Conservation (phyloP, 2,329 filamentous ascomycete species). For the Trichoderma koningii region DNA sequence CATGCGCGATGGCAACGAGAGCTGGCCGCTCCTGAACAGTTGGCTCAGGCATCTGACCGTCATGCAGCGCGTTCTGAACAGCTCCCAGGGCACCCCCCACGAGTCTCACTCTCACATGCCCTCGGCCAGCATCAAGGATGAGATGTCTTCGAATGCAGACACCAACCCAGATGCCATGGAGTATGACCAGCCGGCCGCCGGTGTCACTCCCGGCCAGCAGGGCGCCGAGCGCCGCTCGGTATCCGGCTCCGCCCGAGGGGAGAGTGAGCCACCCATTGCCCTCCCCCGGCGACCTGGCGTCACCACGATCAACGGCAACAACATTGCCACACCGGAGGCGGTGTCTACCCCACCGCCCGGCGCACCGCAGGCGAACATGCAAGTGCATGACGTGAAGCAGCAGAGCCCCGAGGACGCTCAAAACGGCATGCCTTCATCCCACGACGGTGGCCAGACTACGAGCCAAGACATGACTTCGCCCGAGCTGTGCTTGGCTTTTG, state of each 20-base stretch:
- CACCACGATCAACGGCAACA: slow-evolving; percentile 57
- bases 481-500: slow-evolving; percentile 61
- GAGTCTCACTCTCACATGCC: slow-evolving; percentile 37
- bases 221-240: slow-evolving; percentile 41
- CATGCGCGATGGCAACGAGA: slow-evolving; percentile 60
- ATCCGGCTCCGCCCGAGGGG: slow-evolving; percentile 49
- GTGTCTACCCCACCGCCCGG: slow-evolving; percentile 48
- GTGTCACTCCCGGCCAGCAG: slow-evolving; percentile 33
- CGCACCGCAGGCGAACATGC: slow-evolving; percentile 34
- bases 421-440: slow-evolving; percentile 38
- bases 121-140: slow-evolving; percentile 52
- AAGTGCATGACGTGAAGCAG: slow-evolving; percentile 42
- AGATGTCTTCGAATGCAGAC: slow-evolving; percentile 56
- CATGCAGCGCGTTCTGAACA: slow-evolving; percentile 62
- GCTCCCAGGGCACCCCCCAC: slow-evolving; percentile 47
- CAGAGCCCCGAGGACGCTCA: slow-evolving; percentile 38
- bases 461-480: slow-evolving; percentile 59
- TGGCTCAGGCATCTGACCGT: slow-evolving; percentile 63
- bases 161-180: slow-evolving; percentile 60
- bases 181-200: slow-evolving; percentile 50
- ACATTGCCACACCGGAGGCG: slow-evolving; percentile 50
- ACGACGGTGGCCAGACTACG: slow-evolving; percentile 39
- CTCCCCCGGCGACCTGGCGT: slow-evolving; percentile 42
- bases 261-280: slow-evolving; percentile 54
- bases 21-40: slow-evolving; percentile 60